Evolutionary conservation across 129 eudicot genomes (phyloP).

Genomic region (Ambrosia trifida): DNA sequence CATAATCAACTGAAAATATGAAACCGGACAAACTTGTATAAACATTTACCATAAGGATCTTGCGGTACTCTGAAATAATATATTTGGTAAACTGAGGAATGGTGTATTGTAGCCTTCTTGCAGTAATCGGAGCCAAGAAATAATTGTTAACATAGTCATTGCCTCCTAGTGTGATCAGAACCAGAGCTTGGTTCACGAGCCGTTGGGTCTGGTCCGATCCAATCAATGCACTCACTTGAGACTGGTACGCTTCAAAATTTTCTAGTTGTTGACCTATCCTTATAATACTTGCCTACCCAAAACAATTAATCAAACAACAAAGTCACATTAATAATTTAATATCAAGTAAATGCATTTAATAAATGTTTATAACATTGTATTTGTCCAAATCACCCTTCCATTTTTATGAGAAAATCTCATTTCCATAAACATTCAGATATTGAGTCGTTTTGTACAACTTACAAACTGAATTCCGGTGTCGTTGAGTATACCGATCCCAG

Average conservation of each 20-base stretch:
- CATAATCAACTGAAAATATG: too few species aligned
- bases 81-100: conserved; percentile 46
- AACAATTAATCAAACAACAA: background rate
- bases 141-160: conserved; percentile 84
- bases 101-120: conserved; percentile 55
- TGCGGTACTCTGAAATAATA: conserved; percentile 55
- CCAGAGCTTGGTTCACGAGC: conserved; percentile 64
- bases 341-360: conserved; percentile 10
- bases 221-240: conserved; percentile 39
- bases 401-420: conserved; percentile 7
- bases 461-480: conserved; percentile 82
- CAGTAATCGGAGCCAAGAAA: conserved; percentile 55
- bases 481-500: conserved; percentile 70
- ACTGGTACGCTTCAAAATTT: conserved; percentile 54
- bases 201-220: conserved; percentile 44
- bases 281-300: conserved; percentile 55
- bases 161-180: conserved; percentile 68
- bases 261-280: conserved; percentile 52
- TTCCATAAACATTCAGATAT: background rate
- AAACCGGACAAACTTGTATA: background rate
- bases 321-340: background rate
- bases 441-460: conserved; percentile 37
- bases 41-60: conserved; percentile 49
- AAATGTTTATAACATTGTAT: background rate
- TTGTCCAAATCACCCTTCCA: conserved; percentile 4